Conservation (phyloP, 331 rosid species). For the Rosa hybrid region DNA sequence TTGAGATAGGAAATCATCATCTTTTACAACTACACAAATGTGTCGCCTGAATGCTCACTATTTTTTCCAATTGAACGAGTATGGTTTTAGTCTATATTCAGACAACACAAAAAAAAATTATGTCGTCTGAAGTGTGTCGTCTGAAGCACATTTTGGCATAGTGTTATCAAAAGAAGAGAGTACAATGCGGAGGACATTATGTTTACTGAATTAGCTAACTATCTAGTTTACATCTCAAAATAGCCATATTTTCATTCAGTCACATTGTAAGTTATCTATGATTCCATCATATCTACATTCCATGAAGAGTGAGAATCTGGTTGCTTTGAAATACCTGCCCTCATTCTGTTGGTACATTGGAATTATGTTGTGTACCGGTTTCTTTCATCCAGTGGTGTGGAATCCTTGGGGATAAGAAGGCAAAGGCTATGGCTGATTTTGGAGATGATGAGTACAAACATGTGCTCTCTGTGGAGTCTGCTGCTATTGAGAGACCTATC, state of each 20-base stretch:
- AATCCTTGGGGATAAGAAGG: conserved; percentile 97
- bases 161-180: neutral
- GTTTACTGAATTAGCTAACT: neutral
- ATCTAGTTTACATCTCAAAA: neutral
- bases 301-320: neutral
- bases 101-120: too few species aligned
- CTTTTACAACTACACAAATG: too few species aligned
- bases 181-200: neutral
- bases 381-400: conserved; percentile 68
- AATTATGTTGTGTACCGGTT: conserved; percentile 2
- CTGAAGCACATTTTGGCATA: too few species aligned
- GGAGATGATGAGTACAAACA: conserved; percentile 84
- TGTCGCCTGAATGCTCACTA: too few species aligned
- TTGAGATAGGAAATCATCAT: too few species aligned
- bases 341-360: neutral
- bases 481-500: conserved; percentile 68
- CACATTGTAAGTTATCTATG: neutral
- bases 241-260: neutral
- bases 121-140: too few species aligned
- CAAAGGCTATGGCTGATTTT: conserved; percentile 84
- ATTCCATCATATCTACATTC: neutral
- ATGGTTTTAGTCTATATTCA: too few species aligned
- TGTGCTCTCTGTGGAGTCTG: conserved; percentile 87
- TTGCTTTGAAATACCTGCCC: neutral
- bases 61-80: too few species aligned